Conservation (phyloP, 768 basidiomycete genomes). For the Steccherinum ochraceum region DNA sequence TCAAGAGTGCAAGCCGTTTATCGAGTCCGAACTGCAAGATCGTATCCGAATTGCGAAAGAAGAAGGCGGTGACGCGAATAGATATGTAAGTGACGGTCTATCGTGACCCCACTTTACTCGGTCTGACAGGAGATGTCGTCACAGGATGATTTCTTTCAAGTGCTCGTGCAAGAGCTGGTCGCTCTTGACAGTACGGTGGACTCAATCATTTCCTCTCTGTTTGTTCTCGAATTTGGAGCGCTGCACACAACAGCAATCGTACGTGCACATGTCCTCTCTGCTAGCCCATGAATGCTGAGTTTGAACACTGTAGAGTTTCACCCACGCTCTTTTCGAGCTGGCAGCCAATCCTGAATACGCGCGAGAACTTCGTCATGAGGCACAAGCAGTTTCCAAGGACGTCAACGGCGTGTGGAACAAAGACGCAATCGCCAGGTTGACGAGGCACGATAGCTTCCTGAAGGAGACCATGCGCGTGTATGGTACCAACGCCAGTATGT, state of each 20-base stretch:
- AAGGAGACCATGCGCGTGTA: constrained; percentile 20
- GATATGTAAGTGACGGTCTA: constrained; percentile 29
- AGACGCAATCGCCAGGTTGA: constrained; percentile 20
- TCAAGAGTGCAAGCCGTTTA: constrained; percentile 1
- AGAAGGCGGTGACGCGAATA: constrained; percentile 16
- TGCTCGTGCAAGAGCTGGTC: constrained; percentile 31
- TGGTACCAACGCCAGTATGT: constrained; percentile 11
- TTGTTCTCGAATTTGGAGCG: constrained; percentile 35
- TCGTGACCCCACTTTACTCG: not conserved
- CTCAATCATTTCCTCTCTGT: constrained; percentile 18
- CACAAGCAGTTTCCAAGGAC: constrained; percentile 11
- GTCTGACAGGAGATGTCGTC: no score
- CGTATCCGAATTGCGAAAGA: constrained; percentile 27
- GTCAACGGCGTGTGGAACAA: constrained; percentile 22
- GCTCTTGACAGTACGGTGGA: constrained; percentile 12
- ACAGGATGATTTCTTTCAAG: constrained; percentile 34
- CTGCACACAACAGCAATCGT: constrained; percentile 38
- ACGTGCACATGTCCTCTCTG: no score
- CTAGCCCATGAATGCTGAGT: no score
- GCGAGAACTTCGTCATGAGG: constrained; percentile 20
- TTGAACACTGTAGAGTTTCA: constrained; percentile 24
- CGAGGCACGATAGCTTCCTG: constrained; percentile 27
- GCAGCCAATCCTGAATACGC: constrained; percentile 22
- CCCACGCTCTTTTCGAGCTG: constrained; percentile 21
- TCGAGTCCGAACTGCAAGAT: constrained; percentile 24